These are phyloP conservation scores for Alternaria tenuissima DNA, from an alignment of 2,329 filamentous ascomycete genomes.

Conservation along the genomic window DNA sequence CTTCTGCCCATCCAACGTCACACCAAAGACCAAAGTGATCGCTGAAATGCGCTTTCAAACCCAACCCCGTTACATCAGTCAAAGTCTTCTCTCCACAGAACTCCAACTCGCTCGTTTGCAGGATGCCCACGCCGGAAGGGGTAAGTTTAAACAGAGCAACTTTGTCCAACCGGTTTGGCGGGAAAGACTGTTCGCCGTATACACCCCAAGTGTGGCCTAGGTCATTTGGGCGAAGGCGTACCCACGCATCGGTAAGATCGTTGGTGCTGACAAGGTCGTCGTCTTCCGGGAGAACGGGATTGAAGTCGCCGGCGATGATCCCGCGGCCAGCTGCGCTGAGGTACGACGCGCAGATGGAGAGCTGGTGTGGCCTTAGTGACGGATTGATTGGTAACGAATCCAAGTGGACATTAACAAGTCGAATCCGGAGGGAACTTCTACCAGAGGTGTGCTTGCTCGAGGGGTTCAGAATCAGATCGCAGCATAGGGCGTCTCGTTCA, in stretches of 20 bases:
- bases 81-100: neutral
- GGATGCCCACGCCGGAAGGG: constrained; percentile 1
- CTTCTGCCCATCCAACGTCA: constrained; percentile 4
- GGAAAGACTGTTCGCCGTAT: constrained; percentile 9
- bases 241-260: constrained; percentile 8
- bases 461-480: constrained; percentile 8
- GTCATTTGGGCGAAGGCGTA: neutral
- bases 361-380: constrained; percentile 10
- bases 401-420: constrained; percentile 10
- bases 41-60: constrained; percentile 1
- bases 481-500: constrained; percentile 9
- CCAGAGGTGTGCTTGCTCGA: neutral
- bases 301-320: constrained; percentile 12
- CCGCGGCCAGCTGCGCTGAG: constrained; percentile 4
- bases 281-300: constrained; percentile 9
- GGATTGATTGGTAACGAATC: constrained; percentile 10
- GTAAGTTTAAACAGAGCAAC: neutral
- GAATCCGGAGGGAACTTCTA: neutral
- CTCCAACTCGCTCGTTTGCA: constrained; percentile 2
- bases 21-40: constrained; percentile 15
- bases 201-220: constrained; percentile 13
- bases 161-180: constrained; percentile 7
- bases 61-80: neutral
- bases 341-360: constrained; percentile 1
- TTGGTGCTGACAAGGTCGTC: constrained; percentile 4